Base-by-base conservation (phyloP, 2,329 filamentous ascomycete species). In the Rasamsonia emersonii region DNA sequence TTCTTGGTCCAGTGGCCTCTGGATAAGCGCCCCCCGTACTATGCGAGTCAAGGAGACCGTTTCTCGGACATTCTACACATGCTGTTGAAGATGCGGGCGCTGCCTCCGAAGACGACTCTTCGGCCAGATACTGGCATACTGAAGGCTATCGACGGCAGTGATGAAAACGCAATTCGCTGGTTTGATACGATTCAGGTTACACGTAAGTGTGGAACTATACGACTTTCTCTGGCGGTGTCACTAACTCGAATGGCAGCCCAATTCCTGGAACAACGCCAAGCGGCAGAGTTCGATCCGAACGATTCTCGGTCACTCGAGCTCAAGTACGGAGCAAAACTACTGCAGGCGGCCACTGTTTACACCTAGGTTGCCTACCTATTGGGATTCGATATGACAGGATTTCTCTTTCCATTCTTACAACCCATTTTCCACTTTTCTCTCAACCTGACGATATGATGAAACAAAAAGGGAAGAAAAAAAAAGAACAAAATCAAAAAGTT, bases 11-110 rank as follows among this genome's bases (percentile, higher is more conserved):
- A 63, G 52, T 77, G 72, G 71, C 71, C 71, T 3, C 58, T 76
- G 8, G 66, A 74, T 39, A 65, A 64, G 38, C 58, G 62, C 4
- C 69, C 73, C 1, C 54, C 59, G 0, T 60, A 65, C 26, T 72
- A 73, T 41, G 70, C 64, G 28, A 62, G 61, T 27, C 72, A 77
- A 51, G 73, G 70, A 24, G 68, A 73, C 33, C 63, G 63, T n/a
- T 75, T 78, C 39, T 64, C 70, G 13, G 67, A 73, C 31, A 67
- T 76, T 18, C 53, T 77, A 3, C 63, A 68, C 35, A 74, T 73
- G 61, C 54, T 77, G 18, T 56, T 77, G 28, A 69, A 69, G 40
- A 74, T 77, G 67, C 69, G 74, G 5, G 57, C 56, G 28, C 44
- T 66, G n/a, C 58, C 61, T 9, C 62, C 62, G 16, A 61, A 60